Percentiles rank a stretch among this genome's conserved stretches.
phyloP scores from a whole-genome alignment of 1,284 basidiomycete species.

The Singerocomus inundabilis region DNA sequence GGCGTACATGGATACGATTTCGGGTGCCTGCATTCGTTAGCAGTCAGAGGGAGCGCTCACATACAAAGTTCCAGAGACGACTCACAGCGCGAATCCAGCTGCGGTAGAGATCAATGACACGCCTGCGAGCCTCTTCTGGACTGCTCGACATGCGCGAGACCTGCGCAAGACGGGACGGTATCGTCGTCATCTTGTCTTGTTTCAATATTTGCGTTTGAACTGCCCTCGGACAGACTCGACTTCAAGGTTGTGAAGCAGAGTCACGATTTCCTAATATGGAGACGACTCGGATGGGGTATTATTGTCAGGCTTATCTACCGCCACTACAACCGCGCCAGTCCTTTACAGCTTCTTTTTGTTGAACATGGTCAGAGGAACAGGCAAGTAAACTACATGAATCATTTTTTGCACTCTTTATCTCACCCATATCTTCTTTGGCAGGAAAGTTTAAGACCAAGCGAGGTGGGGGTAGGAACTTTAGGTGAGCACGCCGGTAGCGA shows the following conservation, averaged over 20 bases:
- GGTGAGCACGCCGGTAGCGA: constrained; percentile 38
- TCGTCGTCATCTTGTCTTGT: constrained; percentile 68
- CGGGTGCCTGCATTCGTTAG: constrained; percentile 67
- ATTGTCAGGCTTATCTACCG: constrained; percentile 16
- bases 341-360: neutral
- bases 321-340: neutral
- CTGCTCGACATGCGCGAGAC: constrained; percentile 58
- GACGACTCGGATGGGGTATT: neutral
- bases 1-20: constrained; percentile 84
- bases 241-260: too few relatives aligned
- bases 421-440: constrained; percentile 21
- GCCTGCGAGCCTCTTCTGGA: constrained; percentile 66
- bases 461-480: constrained; percentile 82
- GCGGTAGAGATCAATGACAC: constrained; percentile 82
- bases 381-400: constrained; percentile 28
- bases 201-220: neutral
- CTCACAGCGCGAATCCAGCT: constrained; percentile 90
- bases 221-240: constrained; percentile 13
- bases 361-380: constrained; percentile 59
- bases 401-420: neutral
- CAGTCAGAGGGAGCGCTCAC: constrained; percentile 1
- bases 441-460: constrained; percentile 85
- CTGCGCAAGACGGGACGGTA: constrained; percentile 86
- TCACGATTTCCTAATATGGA: constrained; percentile 11
- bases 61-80: constrained; percentile 7